Base-by-base conservation (phyloP, 306 rosid genomes). In the Erythrophleum fordii region DNA sequence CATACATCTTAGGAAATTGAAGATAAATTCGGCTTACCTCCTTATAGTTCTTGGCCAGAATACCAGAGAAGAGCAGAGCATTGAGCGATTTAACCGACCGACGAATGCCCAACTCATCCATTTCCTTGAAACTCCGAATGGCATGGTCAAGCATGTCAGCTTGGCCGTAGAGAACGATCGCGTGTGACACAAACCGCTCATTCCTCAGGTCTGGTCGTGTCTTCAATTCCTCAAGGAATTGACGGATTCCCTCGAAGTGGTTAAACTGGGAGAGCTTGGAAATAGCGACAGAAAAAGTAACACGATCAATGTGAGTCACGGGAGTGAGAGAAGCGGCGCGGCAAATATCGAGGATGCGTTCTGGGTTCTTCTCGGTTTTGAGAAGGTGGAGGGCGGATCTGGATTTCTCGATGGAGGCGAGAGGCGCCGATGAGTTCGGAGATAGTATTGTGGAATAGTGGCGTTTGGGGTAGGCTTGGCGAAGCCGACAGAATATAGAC, bases 251-350 rank as follows among this genome's bases (percentile, higher is more conserved):
- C 73, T 87, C 93, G 79, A 87, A 86, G 83, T 90, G 84, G 34
- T 89, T 84, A 26, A 82, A 87, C 35, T 83, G 72, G 46, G 91
- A 65, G 83, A 95, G 99, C 80, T 87, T 80, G 61, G 86, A 59
- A 23, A 90, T 61, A 52, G 99, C 99, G n/a, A 75, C 49, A 56
- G 97, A 91, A 77, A 92, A 77, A 12, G 90, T 83, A 42, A 87
- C 10, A 42, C 97, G 97, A 60, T 95, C 97, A 56, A 95, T 87
- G 68, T 87, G 92, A 8, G 72, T 56, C n/a, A 85, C 91, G 2
- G 97, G 95, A 2, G 93, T 83, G 77, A 95, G 93, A 8, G 88
- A 73, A 8, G 95, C 97, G 37, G 97, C 88, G 74, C 91, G 88
- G 85, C 98, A 95, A 74, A 95, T 89, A 0, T 87, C 90, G 45